Conservation (phyloP, 805 yeast genomes). For the Kluyveromyces wickerhamii region DNA sequence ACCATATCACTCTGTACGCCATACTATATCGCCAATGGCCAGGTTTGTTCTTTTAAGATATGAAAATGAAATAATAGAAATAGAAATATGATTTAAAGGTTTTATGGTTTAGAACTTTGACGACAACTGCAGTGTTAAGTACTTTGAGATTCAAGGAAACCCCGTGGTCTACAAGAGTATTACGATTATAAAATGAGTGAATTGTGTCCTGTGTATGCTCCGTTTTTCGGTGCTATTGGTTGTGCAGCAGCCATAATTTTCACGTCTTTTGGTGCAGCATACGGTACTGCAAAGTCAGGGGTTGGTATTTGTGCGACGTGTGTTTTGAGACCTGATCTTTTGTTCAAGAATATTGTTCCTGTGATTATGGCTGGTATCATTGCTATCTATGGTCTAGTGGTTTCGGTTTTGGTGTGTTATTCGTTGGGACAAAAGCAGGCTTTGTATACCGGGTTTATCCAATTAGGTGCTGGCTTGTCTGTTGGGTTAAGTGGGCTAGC, state of each 20-base stretch:
- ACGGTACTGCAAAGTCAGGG: slow-evolving; percentile 99
- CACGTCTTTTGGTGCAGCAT: slow-evolving; percentile 98
- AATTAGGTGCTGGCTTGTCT: slow-evolving; percentile 95
- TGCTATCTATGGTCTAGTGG: slow-evolving; percentile 96
- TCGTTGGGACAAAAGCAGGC: slow-evolving; percentile 87
- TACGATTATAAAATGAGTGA: slow-evolving; percentile 21
- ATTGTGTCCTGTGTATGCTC: slow-evolving; percentile 44
- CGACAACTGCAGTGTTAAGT: too few species aligned
- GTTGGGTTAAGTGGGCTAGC: slow-evolving; percentile 97
- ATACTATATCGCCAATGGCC: too few species aligned
- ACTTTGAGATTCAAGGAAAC: too few species aligned
- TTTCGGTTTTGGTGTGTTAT: slow-evolving; percentile 88
- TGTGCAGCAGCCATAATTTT: slow-evolving; percentile 98
- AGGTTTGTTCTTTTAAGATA: too few species aligned
- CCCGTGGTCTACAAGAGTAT: neutral
- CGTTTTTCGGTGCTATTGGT: slow-evolving; percentile 98
- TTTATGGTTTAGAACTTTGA: too few species aligned
- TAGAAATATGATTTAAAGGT: too few species aligned
- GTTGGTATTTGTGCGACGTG: slow-evolving; percentile 99
- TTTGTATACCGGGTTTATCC: slow-evolving; percentile 93
- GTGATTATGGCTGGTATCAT: slow-evolving; percentile 99
- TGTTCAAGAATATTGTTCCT: slow-evolving; percentile 90
- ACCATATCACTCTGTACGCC: too few species aligned
- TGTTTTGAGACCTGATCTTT: slow-evolving; percentile 92
- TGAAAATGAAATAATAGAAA: too few species aligned